phyloP scores from a whole-genome alignment of 495 filamentous ascomycete genomes.

The Polyplosphaeria fusca region DNA sequence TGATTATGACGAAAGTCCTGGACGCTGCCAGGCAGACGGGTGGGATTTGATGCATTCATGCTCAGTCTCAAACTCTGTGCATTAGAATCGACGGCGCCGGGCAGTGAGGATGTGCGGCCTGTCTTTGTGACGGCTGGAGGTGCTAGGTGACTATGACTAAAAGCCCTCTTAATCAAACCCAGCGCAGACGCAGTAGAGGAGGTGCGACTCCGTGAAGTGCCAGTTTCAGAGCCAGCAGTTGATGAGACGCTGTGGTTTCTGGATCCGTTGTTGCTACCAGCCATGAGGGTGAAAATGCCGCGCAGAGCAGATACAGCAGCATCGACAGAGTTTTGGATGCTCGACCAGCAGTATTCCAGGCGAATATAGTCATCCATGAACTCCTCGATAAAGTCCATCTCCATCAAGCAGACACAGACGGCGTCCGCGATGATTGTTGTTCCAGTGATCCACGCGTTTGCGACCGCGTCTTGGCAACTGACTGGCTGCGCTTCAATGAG shows the following conservation, averaged over 20 bases:
- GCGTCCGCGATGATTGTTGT: slow-evolving; percentile 40
- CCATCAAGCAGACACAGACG: slow-evolving; percentile 35
- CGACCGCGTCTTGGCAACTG: slow-evolving; percentile 34
- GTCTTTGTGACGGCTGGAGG: neutral
- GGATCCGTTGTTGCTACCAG: neutral
- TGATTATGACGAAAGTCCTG: slow-evolving; percentile 6
- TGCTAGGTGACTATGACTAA: slow-evolving; percentile 6
- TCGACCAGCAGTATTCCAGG: slow-evolving; percentile 37
- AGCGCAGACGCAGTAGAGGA: slow-evolving; percentile 21
- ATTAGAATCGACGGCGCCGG: neutral
- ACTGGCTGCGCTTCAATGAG: slow-evolving; percentile 38
- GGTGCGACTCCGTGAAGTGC: slow-evolving; percentile 2
- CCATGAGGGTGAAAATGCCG: slow-evolving; percentile 42
- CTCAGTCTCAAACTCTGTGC: slow-evolving; percentile 11
- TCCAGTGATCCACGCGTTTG: slow-evolving; percentile 41
- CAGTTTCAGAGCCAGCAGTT: neutral
- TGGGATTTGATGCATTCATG: slow-evolving; percentile 28
- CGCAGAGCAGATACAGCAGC: slow-evolving; percentile 37
- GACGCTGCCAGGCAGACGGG: slow-evolving; percentile 9
- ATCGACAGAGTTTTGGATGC: slow-evolving; percentile 36
- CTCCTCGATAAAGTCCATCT: slow-evolving; percentile 38
- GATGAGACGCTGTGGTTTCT: slow-evolving; percentile 6
- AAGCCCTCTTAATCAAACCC: slow-evolving; percentile 25
- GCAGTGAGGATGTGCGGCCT: neutral
- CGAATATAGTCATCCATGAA: slow-evolving; percentile 40